Conservation (phyloP, 108 stramenopile genomes). For the Cylindrotheca closterium region DNA sequence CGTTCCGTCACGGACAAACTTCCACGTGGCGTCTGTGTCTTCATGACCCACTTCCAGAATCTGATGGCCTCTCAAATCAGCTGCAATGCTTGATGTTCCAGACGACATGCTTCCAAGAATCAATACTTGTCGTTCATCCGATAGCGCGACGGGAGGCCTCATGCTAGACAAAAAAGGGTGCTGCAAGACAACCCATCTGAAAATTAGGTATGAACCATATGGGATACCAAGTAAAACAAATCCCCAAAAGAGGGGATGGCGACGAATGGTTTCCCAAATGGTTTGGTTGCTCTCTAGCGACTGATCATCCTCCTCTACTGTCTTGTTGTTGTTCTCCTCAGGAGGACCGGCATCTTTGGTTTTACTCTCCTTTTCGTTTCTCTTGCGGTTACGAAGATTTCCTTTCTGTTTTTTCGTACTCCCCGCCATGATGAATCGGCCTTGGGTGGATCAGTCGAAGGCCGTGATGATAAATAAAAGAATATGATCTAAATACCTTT, state of each 20-base stretch:
- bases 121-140: constrained; percentile 54
- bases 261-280: background rate
- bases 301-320: no score
- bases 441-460: no score
- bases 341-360: no score
- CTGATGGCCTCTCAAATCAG: constrained; percentile 10
- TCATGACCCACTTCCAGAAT: constrained; percentile 44
- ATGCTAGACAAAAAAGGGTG: background rate
- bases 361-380: no score
- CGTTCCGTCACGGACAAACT: constrained; percentile 54
- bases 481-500: no score
- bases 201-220: background rate
- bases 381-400: no score
- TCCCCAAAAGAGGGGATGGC: constrained; percentile 7
- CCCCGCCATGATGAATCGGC: no score
- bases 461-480: no score
- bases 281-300: background rate
- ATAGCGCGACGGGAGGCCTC: constrained; percentile 5
- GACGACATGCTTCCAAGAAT: constrained; percentile 54
- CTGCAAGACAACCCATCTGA: constrained; percentile 8
- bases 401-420: no score
- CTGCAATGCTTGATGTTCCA: constrained; percentile 24
- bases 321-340: no score
- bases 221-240: constrained; percentile 20
- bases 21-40: constrained; percentile 24